Evolutionary conservation across 1,284 basidiomycete genomes (phyloP).

Genomic region (Naganishia cerealis): DNA sequence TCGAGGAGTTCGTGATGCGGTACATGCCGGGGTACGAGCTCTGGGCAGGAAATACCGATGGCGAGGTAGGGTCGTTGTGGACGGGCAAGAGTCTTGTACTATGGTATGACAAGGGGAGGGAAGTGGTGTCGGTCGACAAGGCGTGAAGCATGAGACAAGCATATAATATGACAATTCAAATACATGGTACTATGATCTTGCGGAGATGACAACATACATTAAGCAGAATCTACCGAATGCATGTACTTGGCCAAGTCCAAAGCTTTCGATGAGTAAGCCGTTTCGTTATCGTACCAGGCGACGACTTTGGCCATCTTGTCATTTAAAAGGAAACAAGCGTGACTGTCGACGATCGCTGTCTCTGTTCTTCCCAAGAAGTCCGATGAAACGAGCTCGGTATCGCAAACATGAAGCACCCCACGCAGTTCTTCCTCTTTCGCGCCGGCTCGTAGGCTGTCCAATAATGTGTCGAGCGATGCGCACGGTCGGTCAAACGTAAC

Average conservation of each 20-base stretch:
- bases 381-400: slow-evolving; percentile 54
- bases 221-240: slow-evolving; percentile 8
- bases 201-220: no score
- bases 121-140: slow-evolving; percentile 20
- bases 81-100: slow-evolving; percentile 7
- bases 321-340: slow-evolving; percentile 50
- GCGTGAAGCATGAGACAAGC: no score
- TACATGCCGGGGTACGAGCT: slow-evolving; percentile 33
- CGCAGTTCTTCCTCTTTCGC: slow-evolving; percentile 36
- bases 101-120: slow-evolving; percentile 23
- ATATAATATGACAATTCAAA: no score
- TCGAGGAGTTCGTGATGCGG: slow-evolving; percentile 62
- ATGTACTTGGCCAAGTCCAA: slow-evolving; percentile 24
- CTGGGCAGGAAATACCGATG: slow-evolving; percentile 6
- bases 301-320: slow-evolving; percentile 51
- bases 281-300: slow-evolving; percentile 55
- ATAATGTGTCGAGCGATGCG: slow-evolving; percentile 41
- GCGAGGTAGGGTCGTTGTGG: slow-evolving; percentile 3
- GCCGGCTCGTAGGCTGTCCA: slow-evolving; percentile 33
- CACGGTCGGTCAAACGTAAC: slow-evolving; percentile 50
- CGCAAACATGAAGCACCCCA: slow-evolving; percentile 50
- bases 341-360: slow-evolving; percentile 50
- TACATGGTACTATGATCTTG: no score
- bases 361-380: slow-evolving; percentile 51
- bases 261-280: slow-evolving; percentile 41